Evolutionary conservation across 139 green algal genomes (phyloP), one percentile per base, ranked within the genome.

Genomic region (Haematococcus lacustris): DNA sequence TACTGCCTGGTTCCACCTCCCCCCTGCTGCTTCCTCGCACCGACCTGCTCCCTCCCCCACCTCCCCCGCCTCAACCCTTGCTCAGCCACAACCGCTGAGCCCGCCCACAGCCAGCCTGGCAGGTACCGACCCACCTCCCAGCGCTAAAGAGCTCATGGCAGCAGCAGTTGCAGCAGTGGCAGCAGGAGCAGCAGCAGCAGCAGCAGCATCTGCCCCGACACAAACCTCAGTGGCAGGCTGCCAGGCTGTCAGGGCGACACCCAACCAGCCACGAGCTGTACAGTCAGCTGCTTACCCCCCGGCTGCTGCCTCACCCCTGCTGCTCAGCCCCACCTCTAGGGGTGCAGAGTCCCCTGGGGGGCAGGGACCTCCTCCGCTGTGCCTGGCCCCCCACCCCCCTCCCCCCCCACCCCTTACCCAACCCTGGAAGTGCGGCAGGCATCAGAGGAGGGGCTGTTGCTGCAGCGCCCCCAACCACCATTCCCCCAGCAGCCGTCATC

Each of bases 1-100:
- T 2, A 89, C 86, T 0, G 72, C 73, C 3, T 94, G 86, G 84
- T 93, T 94, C 77, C 80, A 88, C 71, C 51, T 13, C 23, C 5
- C 37, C 3, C 50, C 72, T 3, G 37, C 64, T 34, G 13, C 53
- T 26, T 30, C 9, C 53, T 7, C 53, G 4, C 21, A 26, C 53
- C 9, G 4, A 64, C 23, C 13, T 21, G 21, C 53, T 35, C 13
- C 53, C 30, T 21, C 53, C 30, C 13, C 53, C 30, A 26, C 53
- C 4, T 32, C 53, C 9, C 17, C 26, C 23, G 23, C 26, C 4
- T 4, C 53, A 30, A 64, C 21, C 17, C 21, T 26, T 7, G 9
- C 71, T 60, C 50, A 38, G 23, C 2, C n/a, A 65, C 38, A 33
- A 7, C 53, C 23, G 51, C 51, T 25, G 32, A 13, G 26, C 17